These are phyloP conservation scores for Chondrostereum purpureum DNA, from an alignment of 1,284 basidiomycete genomes.

Conservation along the genomic window DNA sequence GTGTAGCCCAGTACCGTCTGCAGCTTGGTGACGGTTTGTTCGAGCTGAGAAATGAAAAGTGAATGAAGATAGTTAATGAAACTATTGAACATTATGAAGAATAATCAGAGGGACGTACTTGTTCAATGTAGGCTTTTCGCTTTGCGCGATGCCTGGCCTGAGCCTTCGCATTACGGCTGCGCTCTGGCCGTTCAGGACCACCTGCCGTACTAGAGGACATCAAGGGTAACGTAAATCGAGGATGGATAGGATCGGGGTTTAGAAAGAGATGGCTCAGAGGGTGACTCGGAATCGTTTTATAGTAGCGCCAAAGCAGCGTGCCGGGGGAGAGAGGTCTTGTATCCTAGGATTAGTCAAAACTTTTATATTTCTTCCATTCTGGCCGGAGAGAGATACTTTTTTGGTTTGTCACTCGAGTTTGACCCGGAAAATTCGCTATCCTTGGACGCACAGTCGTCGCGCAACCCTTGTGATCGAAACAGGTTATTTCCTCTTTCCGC, in stretches of 20 bases:
- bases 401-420: not conserved
- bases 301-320: not conserved
- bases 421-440: not conserved
- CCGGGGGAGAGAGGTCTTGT: not conserved
- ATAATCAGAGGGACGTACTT: conserved; percentile 41
- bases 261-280: not conserved
- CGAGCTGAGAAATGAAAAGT: conserved; percentile 42
- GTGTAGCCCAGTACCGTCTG: conserved; percentile 65
- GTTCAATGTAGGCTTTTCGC: conserved; percentile 88
- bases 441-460: not conserved
- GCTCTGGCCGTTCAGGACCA: conserved; percentile 55
- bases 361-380: not conserved
- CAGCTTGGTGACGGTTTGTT: conserved; percentile 74
- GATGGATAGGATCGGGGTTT: conserved; percentile 1
- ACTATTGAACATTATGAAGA: conserved; percentile 6
- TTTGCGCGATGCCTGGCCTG: conserved; percentile 89
- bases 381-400: not conserved
- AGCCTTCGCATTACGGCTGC: conserved; percentile 81
- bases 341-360: not conserved
- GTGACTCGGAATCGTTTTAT: not conserved
- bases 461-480: not conserved
- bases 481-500: not conserved
- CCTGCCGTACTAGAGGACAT: not conserved
- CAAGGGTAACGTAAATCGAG: conserved; percentile 1
- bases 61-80: conserved; percentile 9